These are phyloP conservation scores for Verticillium zaregamsianum DNA, from an alignment of 2,329 filamentous ascomycete genomes.

Conservation along the genomic window DNA sequence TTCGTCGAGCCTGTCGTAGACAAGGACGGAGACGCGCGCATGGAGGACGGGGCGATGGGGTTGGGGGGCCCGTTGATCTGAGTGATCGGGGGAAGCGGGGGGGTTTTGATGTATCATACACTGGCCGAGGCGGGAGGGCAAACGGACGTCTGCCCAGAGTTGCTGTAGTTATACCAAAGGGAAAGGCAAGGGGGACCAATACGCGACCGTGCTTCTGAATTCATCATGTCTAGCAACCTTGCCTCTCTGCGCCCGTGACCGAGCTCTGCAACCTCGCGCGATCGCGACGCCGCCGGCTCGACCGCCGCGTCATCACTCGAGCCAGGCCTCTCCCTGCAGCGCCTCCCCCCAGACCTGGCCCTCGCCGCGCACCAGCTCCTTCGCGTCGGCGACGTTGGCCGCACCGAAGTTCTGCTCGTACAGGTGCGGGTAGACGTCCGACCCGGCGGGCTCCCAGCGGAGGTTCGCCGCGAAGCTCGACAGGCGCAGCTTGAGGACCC, in stretches of 20 bases:
- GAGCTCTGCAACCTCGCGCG: too few relatives aligned
- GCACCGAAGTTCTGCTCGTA: constrained; percentile 51
- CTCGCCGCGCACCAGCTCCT: constrained; percentile 40
- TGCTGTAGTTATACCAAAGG: neutral
- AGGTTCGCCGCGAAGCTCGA: constrained; percentile 35
- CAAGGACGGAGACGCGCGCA: neutral
- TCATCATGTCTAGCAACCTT: neutral
- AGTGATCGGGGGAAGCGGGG: neutral
- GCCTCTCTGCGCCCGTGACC: neutral
- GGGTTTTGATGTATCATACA: neutral
- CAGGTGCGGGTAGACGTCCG: constrained; percentile 52
- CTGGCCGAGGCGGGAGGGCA: neutral
- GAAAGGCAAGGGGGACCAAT: neutral
- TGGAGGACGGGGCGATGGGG: neutral
- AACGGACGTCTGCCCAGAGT: neutral
- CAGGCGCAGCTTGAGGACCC: constrained; percentile 51
- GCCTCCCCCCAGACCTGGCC: constrained; percentile 43
- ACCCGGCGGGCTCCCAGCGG: constrained; percentile 49
- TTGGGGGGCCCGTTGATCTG: neutral
- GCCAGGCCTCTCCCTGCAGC: constrained; percentile 35
- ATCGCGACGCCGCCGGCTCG: neutral
- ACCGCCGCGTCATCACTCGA: constrained; percentile 23
- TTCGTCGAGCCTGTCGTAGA: neutral
- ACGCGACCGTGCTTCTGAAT: neutral
- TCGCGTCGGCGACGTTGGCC: constrained; percentile 42